Evolutionary conservation across 1,284 basidiomycete species (phyloP), one percentile per base, ranked within the genome.

Genomic region (Dichomitus squalens): DNA sequence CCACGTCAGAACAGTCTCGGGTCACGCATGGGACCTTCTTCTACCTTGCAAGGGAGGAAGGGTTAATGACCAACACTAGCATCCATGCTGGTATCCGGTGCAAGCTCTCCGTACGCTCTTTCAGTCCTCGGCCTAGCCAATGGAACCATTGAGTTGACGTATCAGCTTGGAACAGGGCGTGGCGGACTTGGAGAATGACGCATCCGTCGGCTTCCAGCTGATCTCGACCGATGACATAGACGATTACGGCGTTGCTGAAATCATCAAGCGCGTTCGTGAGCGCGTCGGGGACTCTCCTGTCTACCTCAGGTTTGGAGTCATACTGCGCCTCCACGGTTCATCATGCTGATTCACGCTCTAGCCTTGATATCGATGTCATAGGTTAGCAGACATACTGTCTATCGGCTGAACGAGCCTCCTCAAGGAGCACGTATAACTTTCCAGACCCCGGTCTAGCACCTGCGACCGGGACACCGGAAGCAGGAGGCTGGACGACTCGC

Each of bases 381-480:
- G 88, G 87, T 86, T 57, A 52, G 78, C 66, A 40, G 51, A 21
- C 31, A 29, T 48, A 29, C 2, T 38, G 54, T 20, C 21, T 20
- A 35, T n/a, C 34, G 29, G 14, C 12, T 29, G 20, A 1, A 8
- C 31, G 3, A 35, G 5, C 8, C 7, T 33, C 5, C 8, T n/a
- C 46, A 34, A 20, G 9, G 12, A 12, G 4, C 5, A 12, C 27
- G n/a, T n/a, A 8, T 29, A n/a, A 14, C 46, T 31, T 29, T 54
- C 12, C 35, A 88, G 88, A 93, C 72, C 90, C 90, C 53, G 88
- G 88, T 38, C 68, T 90, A 53, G 90, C 91, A 44, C 91, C 91
- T 53, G 90, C 84, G 7, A 92, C 90, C 59, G 90, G 92, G n/a
- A 93, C 92, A 3, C 91, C 90, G 7, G 91, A 93, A 72, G 82